Evolutionary conservation across 2,329 filamentous ascomycete species (phyloP).

Genomic region (Alternaria brassicae): DNA sequence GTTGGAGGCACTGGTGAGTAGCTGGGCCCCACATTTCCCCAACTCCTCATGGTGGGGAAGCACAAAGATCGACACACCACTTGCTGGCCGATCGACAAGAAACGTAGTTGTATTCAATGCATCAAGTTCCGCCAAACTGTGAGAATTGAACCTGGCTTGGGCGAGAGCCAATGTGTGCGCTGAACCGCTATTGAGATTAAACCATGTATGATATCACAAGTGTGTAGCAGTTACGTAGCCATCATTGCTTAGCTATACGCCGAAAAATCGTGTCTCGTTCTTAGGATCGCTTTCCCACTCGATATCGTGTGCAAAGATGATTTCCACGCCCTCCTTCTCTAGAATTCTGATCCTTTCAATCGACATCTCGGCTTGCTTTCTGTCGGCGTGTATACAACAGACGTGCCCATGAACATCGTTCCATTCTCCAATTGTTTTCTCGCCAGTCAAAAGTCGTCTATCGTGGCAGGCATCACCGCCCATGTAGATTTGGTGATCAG

Average conservation of each 20-base stretch:
- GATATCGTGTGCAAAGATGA: constrained; percentile 61
- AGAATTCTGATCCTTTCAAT: constrained; percentile 54
- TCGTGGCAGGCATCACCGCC: constrained; percentile 65
- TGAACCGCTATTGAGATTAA: background rate
- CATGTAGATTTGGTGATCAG: constrained; percentile 55
- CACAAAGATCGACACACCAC: background rate
- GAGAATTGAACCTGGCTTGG: background rate
- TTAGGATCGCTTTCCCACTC: constrained; percentile 55
- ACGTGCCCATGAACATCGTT: constrained; percentile 54
- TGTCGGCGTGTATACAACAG: constrained; percentile 62
- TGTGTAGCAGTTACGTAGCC: background rate
- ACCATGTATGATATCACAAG: background rate
- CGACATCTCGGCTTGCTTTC: constrained; percentile 54
- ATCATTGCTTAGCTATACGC: constrained; percentile 9
- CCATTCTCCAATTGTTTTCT: constrained; percentile 62
- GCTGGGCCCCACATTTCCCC: constrained; percentile 19
- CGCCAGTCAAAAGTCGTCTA: constrained; percentile 58
- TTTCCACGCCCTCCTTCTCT: constrained; percentile 54
- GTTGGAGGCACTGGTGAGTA: constrained; percentile 8
- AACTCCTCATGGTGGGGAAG: constrained; percentile 15
- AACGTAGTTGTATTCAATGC: background rate
- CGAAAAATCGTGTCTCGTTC: constrained; percentile 41
- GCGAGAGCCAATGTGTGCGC: background rate
- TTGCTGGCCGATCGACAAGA: background rate
- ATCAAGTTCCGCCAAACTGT: background rate